Evolutionary conservation across 2,329 filamentous ascomycete genomes (phyloP).

Genomic region (Bisporella sp.): DNA sequence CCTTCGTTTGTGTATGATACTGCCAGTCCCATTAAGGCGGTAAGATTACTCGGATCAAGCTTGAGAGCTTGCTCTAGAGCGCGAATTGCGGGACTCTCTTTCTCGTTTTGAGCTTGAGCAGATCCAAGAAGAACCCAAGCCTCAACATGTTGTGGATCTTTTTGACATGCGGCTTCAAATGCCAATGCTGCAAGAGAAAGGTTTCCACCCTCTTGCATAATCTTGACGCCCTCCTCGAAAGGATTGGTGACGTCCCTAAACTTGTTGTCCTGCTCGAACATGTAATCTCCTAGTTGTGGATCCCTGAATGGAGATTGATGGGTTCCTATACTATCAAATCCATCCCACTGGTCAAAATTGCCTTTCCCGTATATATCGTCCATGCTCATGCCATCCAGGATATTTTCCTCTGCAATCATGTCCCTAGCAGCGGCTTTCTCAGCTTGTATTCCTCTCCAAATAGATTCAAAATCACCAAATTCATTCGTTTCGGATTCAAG

Average conservation of each 20-base stretch:
- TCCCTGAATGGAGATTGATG: conserved; percentile 59
- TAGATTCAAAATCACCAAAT: conserved; percentile 82
- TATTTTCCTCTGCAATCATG: conserved; percentile 59
- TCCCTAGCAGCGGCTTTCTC: conserved; percentile 64
- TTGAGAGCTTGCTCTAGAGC: conserved; percentile 88
- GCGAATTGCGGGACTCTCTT: conserved; percentile 91
- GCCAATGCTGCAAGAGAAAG: conserved; percentile 87
- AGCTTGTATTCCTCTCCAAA: conserved; percentile 78
- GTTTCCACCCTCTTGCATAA: conserved; percentile 90
- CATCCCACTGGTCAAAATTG: conserved; percentile 74
- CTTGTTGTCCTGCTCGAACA: conserved; percentile 91
- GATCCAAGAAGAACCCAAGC: conserved; percentile 91
- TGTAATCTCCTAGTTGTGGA: conserved; percentile 78
- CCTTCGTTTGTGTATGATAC: conserved; percentile 99
- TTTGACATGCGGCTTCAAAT: conserved; percentile 92
- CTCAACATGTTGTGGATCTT: conserved; percentile 78
- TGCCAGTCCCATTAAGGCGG: conserved; percentile 88
- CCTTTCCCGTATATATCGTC: conserved; percentile 46
- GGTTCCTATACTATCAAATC: conserved; percentile 62
- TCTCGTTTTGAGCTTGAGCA: conserved; percentile 96
- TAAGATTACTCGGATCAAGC: conserved; percentile 77
- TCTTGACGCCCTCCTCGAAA: conserved; percentile 87
- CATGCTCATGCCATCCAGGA: conserved; percentile 52
- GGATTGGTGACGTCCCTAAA: conserved; percentile 77
- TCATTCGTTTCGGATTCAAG: conserved; percentile 66